Evolutionary conservation across 768 basidiomycete genomes (phyloP).

Genomic region (Megacollybia marginata): DNA sequence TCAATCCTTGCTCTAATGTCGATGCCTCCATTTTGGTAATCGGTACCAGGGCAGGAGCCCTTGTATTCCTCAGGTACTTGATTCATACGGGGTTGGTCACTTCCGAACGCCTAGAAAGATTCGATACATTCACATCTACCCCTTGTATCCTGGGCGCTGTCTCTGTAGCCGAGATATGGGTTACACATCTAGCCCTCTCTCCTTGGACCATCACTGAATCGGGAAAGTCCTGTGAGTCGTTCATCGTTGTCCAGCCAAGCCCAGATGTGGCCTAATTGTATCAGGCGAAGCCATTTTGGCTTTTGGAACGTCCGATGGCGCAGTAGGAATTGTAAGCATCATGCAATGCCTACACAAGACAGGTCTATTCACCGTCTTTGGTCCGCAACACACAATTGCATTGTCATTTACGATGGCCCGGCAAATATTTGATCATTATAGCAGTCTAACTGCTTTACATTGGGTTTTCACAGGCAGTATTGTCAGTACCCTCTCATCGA

Average conservation of each 20-base stretch:
- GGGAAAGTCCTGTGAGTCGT: conserved; percentile 34
- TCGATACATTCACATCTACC: conserved; percentile 14
- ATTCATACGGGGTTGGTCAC: neutral
- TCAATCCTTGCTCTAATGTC: conserved; percentile 36
- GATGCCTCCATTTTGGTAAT: conserved; percentile 64
- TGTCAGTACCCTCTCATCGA: conserved; percentile 24
- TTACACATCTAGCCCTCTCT: conserved; percentile 56
- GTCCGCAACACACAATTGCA: conserved; percentile 25
- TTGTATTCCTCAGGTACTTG: conserved; percentile 51
- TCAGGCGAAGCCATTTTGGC: conserved; percentile 54
- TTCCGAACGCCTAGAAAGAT: conserved; percentile 11
- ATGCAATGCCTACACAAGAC: conserved; percentile 33
- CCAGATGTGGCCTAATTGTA: conserved; percentile 1
- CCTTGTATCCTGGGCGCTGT: conserved; percentile 29
- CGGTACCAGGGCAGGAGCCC: conserved; percentile 59
- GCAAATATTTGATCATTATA: conserved; percentile 30
- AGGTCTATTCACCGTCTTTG: conserved; percentile 19
- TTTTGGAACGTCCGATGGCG: conserved; percentile 52
- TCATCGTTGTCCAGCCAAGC: neutral
- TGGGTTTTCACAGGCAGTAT: conserved; percentile 40
- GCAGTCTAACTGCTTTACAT: conserved; percentile 42
- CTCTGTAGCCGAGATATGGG: conserved; percentile 49
- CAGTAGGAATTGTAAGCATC: conserved; percentile 47
- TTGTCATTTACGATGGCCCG: conserved; percentile 17
- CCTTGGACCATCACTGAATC: conserved; percentile 35